These are phyloP conservation scores for Solanum chiquidenum DNA, from an alignment of 257 asterid species.

Conservation along the genomic window DNA sequence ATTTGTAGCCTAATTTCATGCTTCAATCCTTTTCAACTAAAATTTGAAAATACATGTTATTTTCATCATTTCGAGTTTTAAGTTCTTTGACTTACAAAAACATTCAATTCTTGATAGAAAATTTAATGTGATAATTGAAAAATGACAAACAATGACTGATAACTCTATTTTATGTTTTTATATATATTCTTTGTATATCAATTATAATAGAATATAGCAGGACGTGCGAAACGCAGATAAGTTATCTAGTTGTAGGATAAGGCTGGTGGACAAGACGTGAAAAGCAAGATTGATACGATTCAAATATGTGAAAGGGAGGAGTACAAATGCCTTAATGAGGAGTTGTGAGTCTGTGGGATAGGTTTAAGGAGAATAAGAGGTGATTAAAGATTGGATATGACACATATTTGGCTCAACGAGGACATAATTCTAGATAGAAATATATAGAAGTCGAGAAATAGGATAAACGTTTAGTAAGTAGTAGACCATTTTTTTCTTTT, in stretches of 20 bases:
- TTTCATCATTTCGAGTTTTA: neutral
- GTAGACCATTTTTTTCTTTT: neutral
- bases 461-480: neutral
- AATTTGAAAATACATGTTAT: neutral
- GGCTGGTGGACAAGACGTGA: fast-evolving
- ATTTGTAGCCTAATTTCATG: neutral
- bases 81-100: neutral
- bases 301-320: neutral
- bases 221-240: too few relatives aligned
- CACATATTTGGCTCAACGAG: neutral
- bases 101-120: neutral
- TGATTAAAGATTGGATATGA: neutral
- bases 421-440: neutral
- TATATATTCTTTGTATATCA: neutral
- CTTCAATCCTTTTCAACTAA: neutral
- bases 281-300: neutral
- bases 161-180: neutral
- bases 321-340: fast-evolving
- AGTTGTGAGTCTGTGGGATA: neutral
- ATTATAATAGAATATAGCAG: too few relatives aligned
- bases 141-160: neutral
- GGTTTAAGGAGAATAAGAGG: neutral
- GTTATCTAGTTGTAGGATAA: neutral
- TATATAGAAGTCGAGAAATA: neutral
- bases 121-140: neutral